Base-by-base conservation (phyloP, 495 filamentous ascomycete species). In the Neurospora tetraspora region DNA sequence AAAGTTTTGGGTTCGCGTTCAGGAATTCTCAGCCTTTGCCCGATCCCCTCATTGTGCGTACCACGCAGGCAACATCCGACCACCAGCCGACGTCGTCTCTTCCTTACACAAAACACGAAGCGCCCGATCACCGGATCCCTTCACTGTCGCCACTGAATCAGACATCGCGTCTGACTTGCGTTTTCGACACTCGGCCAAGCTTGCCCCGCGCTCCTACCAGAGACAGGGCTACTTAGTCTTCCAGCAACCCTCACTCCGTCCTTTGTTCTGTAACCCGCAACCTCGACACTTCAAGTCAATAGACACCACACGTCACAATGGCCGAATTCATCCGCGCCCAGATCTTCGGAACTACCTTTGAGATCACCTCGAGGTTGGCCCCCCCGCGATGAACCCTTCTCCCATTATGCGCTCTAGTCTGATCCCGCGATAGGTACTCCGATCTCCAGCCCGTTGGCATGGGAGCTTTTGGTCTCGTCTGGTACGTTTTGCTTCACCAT, bases 301-400 rank as follows among this genome's bases (percentile, higher is more conserved):
- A 71, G 71, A 69, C 77, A 69, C 73, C 73, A 59, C 47, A 59
- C 47, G 59, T 74, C 71, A 77, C 76, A 75, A 97, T 98, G 94
- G 94, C 94, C 80, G 96, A 98, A 90, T 99, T 99, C 85, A 94
- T 98, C 78, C 92, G 96, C 82, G 94, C 96, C 79, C 94, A 97
- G 89, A 98, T 99, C 82, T 99, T 99, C 80, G 96, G 96, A 82
- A 98, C 96, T 70, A 98, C 96, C 75, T 99, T 99, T 79, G 96
- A 99, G 88, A 99, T 99, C 84, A 99, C 96, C 74, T 98, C 95
- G 86, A 91, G 96, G 94, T 97, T 88, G 77, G 85, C 53, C 76
- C n/a, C 69, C 45, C 70, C 61, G 69, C 65, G 37, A 40, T 27
- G 65, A 73, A 45, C 42, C 74, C 73, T 34, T 65, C 23, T 53